Evolutionary conservation across 768 basidiomycete species (phyloP).

Genomic region (Crassisporium funariophilum): DNA sequence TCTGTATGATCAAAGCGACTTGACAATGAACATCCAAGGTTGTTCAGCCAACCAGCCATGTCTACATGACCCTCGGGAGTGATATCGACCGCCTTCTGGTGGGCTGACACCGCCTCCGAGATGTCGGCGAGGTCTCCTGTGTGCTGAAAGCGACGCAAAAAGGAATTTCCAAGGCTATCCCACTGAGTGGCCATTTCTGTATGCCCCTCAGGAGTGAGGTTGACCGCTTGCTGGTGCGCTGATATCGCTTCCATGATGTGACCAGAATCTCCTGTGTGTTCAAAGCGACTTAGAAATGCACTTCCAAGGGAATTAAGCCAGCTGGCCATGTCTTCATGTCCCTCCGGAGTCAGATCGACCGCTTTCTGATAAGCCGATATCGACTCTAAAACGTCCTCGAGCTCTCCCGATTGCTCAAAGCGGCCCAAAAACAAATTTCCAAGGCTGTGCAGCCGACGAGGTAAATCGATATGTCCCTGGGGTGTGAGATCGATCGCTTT

Average conservation of each 20-base stretch:
- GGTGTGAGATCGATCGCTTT: not conserved
- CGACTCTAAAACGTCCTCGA: not conserved
- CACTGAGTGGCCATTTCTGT: no score
- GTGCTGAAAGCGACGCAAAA: no score
- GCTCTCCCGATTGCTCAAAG: not conserved
- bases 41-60: no score
- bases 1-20: no score
- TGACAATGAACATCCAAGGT: no score
- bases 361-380: not conserved
- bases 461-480: not conserved
- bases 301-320: not conserved
- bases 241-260: conserved; percentile 1
- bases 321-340: not conserved
- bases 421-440: not conserved
- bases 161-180: no score
- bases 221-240: conserved; percentile 10
- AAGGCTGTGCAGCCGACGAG: not conserved
- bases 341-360: not conserved
- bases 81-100: no score
- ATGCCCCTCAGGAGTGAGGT: conserved; percentile 1
- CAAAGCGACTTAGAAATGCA: not conserved
- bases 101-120: no score
- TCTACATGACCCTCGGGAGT: no score
- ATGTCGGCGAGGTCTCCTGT: no score
- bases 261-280: not conserved